phyloP scores from a whole-genome alignment of 1,139 yeast genomes.

The Geotrichum fermentans region DNA sequence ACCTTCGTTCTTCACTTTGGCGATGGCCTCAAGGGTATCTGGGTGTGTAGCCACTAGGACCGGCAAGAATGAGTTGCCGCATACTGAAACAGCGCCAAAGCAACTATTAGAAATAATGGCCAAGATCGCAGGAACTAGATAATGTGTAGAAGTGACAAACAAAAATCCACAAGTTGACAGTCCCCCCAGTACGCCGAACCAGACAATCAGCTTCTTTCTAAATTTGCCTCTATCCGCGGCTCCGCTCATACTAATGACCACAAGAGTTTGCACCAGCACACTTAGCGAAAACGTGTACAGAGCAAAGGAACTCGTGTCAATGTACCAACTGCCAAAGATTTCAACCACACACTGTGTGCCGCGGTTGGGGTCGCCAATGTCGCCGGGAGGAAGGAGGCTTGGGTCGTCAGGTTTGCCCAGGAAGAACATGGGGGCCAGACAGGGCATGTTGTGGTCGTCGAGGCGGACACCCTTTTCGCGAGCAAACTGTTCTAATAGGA shows the following conservation, averaged over 20 bases:
- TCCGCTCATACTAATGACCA: slow-evolving; percentile 65
- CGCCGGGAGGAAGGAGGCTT: slow-evolving; percentile 18
- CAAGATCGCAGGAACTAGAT: slow-evolving; percentile 51
- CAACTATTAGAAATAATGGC: slow-evolving; percentile 61
- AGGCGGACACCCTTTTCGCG: slow-evolving; percentile 42
- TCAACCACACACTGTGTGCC: slow-evolving; percentile 42
- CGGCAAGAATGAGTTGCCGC: slow-evolving; percentile 69
- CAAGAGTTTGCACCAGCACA: slow-evolving; percentile 58
- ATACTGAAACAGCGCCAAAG: slow-evolving; percentile 67
- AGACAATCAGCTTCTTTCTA: slow-evolving; percentile 49
- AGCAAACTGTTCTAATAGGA: slow-evolving; percentile 60
- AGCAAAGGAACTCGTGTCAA: slow-evolving; percentile 66
- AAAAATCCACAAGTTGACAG: slow-evolving; percentile 47
- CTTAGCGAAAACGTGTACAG: slow-evolving; percentile 62
- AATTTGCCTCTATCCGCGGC: slow-evolving; percentile 54
- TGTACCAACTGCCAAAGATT: slow-evolving; percentile 45
- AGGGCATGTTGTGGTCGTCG: slow-evolving; percentile 47
- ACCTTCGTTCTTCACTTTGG: slow-evolving; percentile 4
- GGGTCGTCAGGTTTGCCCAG: slow-evolving; percentile 19
- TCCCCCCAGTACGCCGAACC: slow-evolving; percentile 55
- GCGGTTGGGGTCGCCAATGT: slow-evolving; percentile 21
- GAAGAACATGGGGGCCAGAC: slow-evolving; percentile 37
- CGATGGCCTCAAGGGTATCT: slow-evolving; percentile 16
- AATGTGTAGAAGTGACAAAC: slow-evolving; percentile 43
- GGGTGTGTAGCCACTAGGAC: slow-evolving; percentile 44